Conservation (phyloP, 345 rosid genomes). For the Hibiscus syriacus region DNA sequence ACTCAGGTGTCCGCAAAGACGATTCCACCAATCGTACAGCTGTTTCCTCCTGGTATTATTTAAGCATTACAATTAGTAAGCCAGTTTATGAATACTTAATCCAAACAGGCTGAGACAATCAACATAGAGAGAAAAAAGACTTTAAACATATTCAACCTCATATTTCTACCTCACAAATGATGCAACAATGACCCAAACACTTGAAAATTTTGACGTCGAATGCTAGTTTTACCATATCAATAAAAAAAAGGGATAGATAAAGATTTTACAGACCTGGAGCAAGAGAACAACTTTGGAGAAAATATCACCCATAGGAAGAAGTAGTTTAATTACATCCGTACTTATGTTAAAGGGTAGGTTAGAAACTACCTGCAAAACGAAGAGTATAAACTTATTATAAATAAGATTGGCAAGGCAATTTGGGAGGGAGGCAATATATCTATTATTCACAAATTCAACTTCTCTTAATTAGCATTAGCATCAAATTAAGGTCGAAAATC, state of each 20-base stretch:
- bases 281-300: conserved; percentile 85
- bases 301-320: conserved; percentile 92
- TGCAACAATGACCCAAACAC: not conserved
- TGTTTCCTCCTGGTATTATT: conserved; percentile 60
- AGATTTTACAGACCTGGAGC: conserved; percentile 52
- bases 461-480: not conserved
- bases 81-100: not conserved
- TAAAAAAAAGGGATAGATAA: not conserved
- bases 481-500: not conserved
- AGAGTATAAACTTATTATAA: not conserved
- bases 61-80: conserved; percentile 5
- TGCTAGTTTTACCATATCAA: not conserved
- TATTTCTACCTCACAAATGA: not conserved
- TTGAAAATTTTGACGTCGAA: not conserved
- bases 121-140: not conserved
- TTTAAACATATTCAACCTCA: not conserved
- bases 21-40: conserved; percentile 64
- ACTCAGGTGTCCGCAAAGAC: conserved; percentile 54
- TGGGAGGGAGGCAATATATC: not conserved
- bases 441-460: not conserved
- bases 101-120: not conserved
- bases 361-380: conserved; percentile 63
- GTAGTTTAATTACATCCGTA: conserved; percentile 70
- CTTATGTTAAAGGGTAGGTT: conserved; percentile 87
- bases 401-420: not conserved